Evolutionary conservation across 1,139 yeast species (phyloP), one percentile per base, ranked within the genome.

Genomic region (Candida smagusa): DNA sequence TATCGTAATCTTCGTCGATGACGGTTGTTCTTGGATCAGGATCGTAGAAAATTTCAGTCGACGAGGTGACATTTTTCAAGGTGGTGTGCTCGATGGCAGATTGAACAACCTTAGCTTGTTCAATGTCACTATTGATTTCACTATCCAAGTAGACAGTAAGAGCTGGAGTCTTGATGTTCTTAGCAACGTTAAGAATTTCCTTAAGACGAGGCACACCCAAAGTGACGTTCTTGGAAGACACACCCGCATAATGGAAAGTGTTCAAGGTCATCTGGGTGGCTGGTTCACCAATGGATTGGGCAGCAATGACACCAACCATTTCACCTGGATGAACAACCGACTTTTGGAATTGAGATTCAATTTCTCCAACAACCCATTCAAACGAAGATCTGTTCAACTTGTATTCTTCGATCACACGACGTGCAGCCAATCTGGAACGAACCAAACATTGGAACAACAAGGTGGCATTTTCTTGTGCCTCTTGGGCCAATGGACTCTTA

Each of bases 211-310:
- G 99, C 59, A 94, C 98, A 79, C 99, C 99, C 53, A 95, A 80
- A 4, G 99, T 94, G 43, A 94, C 98, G 64, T 94, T 94, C 82
- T 92, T 94, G 8, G 97, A 90, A 29, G 97, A 92, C 45, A 94
- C 98, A 85, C 99, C 99, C 23, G 99, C 99, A 74, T 90, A 94
- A 74, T 94, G 99, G 96, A 94, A 94, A 52, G 99, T 92, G 61
- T 92, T 92, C 68, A 92, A 78, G 0, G 99, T 92, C 99, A 92
- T 92, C 68, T 92, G 99, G 22, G 99, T 92, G 22, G 98, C 98
- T 36, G 99, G 99, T 64, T 92, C 99, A 72, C 99, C 99, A 70
- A 92, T 92, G 33, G 97, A 89, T 71, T 92, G 99, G 1, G 99
- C 98, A 39, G 98, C 99, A 57, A 92, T 79, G 39, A 92, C 97